These are phyloP conservation scores for Neofusicoccum parvum DNA, from an alignment of 2,329 filamentous ascomycete species.

Conservation along the genomic window DNA sequence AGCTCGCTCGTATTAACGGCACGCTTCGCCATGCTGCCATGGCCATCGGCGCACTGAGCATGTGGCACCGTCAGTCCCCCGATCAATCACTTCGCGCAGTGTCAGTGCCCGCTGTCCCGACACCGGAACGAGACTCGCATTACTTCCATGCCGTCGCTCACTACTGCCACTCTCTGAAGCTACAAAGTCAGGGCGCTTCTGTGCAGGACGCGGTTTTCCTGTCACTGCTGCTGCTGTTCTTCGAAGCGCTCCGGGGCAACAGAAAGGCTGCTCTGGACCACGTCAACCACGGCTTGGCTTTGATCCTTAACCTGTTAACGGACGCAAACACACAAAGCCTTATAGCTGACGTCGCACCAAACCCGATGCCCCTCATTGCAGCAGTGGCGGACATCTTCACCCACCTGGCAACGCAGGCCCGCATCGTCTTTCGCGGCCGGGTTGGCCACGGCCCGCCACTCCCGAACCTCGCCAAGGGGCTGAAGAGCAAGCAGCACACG, in stretches of 20 bases:
- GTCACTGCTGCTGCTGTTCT: not conserved
- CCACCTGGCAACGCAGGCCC: not conserved
- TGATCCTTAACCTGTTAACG: not conserved
- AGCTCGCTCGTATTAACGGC: not conserved
- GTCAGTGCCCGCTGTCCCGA: not conserved
- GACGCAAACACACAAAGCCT: not conserved
- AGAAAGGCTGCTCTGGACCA: not conserved
- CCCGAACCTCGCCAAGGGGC: not conserved
- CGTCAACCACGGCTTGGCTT: slow-evolving; percentile 5
- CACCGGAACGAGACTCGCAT: not conserved
- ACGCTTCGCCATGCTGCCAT: not conserved
- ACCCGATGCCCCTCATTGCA: not conserved
- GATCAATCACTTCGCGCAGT: not conserved
- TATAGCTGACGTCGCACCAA: not conserved
- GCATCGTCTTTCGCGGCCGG: not conserved
- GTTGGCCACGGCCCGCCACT: not conserved
- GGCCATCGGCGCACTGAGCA: not conserved
- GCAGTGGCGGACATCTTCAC: slow-evolving; percentile 2
- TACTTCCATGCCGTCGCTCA: not conserved
- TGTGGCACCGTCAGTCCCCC: not conserved
- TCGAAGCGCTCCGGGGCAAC: slow-evolving; percentile 8
- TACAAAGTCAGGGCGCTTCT: not conserved
- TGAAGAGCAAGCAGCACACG: not conserved
- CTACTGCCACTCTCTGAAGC: not conserved
- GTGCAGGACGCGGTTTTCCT: not conserved